These are phyloP conservation scores for Pichia californica DNA, from an alignment of 805 yeast species.

Conservation along the genomic window DNA sequence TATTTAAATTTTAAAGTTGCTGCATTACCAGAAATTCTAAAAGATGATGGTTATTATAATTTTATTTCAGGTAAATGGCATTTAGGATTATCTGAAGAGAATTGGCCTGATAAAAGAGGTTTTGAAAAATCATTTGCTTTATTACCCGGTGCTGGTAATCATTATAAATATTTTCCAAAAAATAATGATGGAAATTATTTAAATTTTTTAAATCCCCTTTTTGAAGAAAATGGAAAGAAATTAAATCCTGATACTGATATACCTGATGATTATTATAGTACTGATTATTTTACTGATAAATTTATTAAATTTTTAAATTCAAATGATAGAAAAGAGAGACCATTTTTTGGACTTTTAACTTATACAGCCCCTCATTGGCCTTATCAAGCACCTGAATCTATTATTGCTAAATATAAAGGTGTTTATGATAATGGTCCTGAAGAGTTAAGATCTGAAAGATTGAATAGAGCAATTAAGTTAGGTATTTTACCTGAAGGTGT, in stretches of 20 bases:
- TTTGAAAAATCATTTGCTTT: conserved; percentile 44
- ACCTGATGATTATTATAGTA: conserved; percentile 43
- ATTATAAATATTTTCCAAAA: conserved; percentile 40
- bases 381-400: conserved; percentile 48
- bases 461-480: conserved; percentile 34
- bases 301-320: conserved; percentile 29
- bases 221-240: conserved; percentile 32
- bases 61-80: conserved; percentile 59
- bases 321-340: conserved; percentile 34
- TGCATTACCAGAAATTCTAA: conserved; percentile 44
- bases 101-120: conserved; percentile 44
- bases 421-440: conserved; percentile 44
- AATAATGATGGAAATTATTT: conserved; percentile 23
- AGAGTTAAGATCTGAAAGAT: conserved; percentile 33
- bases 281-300: conserved; percentile 39
- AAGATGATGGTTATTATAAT: conserved; percentile 44
- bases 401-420: conserved; percentile 42
- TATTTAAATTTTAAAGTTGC: conserved; percentile 46
- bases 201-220: conserved; percentile 35
- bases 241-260: conserved; percentile 31
- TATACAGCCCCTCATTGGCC: conserved; percentile 69
- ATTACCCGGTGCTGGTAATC: conserved; percentile 54
- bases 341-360: conserved; percentile 49
- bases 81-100: conserved; percentile 41
- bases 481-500: conserved; percentile 42